Evolutionary conservation across 192 early-diverging fungal species (phyloP).

Genomic region (Coemansia sp.): DNA sequence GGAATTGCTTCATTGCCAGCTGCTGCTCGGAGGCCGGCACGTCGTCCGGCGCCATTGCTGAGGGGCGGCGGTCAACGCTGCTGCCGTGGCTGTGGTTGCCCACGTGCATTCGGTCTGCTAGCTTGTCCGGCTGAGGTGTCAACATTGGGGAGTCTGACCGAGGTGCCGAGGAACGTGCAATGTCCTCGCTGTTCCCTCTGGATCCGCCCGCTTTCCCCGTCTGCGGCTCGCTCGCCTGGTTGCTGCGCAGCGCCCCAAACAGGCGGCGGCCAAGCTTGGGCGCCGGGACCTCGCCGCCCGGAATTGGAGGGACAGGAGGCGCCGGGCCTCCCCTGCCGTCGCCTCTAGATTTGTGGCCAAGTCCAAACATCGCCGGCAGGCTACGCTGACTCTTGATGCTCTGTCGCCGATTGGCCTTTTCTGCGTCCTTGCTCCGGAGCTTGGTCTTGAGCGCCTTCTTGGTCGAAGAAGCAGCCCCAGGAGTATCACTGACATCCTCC

Average conservation of each 20-base stretch:
- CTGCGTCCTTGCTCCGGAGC: conserved; percentile 16
- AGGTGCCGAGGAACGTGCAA: no score
- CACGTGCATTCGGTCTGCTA: no score
- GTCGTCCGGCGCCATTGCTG: neutral
- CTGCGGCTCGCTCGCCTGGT: conserved; percentile 2
- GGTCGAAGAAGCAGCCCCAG: neutral
- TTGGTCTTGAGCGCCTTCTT: conserved; percentile 5
- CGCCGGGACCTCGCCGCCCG: neutral
- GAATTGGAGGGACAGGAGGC: conserved; percentile 37
- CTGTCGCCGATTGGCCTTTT: conserved; percentile 37
- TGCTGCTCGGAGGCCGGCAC: neutral
- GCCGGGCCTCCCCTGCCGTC: conserved; percentile 21
- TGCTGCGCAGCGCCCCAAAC: conserved; percentile 36
- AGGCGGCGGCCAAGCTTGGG: conserved; percentile 37
- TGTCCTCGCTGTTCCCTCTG: conserved; percentile 18
- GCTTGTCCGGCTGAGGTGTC: no score
- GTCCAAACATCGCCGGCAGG: conserved; percentile 45
- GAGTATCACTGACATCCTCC: neutral
- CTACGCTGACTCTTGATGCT: conserved; percentile 49
- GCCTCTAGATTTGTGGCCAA: conserved; percentile 25
- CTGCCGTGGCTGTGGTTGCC: neutral
- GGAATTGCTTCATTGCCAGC: neutral
- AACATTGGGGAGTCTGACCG: neutral
- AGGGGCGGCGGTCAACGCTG: neutral
- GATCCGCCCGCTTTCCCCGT: neutral